Base-by-base conservation (phyloP, 2,329 filamentous ascomycete species). In the Penicillium sp. region DNA sequence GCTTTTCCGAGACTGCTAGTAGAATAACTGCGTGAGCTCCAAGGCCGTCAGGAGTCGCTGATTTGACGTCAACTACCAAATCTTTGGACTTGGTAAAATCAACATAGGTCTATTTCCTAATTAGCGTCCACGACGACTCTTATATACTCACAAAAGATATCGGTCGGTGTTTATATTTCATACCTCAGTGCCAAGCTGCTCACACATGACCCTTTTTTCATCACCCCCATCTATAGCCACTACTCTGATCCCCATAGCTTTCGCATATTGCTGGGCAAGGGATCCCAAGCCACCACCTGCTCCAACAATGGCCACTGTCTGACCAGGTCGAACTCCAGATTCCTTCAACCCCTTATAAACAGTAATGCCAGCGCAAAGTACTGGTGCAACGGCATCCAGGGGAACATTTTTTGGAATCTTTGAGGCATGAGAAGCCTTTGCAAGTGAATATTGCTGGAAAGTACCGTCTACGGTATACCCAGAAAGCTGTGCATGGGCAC, bases 401-500 rank as follows among this genome's bases (percentile, higher is more conserved):
- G 84, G 79, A 60, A 88, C 83, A 33, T 87, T 83, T 72, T 91
- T 87, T 62, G 89, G 89, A 61, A 96, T 89, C 64, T 87, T 85
- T 24, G 91, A 89, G 18, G 94, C 85, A 73, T 96, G 90, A 24
- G 86, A 85, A 20, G 91, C 91, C 74, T 95, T 95, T 65, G 86
- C 91, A 61, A 96, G 83, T 71, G 83, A 84, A 78, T 96, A 97
- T 79, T 96, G 86, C 78, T 97, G 92, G 82, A 97, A 97, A 52
- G 87, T 86, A 40, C 92, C 92, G 72, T 96, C 90, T 70, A 96
- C 90, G 9, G 90, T 95, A 82, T 95, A 96, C 57, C 93, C 92
- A 1, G 91, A 95, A 42, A 96, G 83, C 35, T 82, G 77, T 24
- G 89, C 84, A 59, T 89, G 79, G 16, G 82, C 74, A 78, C 92